Conservation (phyloP, 2,329 filamentous ascomycete species). For the Neopestalotiopsis clavispora region DNA sequence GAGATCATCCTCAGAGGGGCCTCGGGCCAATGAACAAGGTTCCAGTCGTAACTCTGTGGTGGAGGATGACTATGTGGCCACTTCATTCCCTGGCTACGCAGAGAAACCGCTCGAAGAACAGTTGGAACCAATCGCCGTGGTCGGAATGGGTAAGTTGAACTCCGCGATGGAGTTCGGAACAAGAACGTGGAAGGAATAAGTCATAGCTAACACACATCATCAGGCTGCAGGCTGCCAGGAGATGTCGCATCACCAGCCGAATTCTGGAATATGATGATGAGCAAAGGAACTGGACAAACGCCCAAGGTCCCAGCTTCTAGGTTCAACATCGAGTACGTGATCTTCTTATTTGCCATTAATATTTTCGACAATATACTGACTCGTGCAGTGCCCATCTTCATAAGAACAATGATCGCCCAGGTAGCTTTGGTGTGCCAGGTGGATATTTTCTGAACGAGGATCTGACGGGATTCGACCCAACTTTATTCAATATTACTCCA, state of each 20-base stretch:
- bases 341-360: no score
- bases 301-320: slow-evolving; percentile 23
- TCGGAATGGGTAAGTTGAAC: slow-evolving; percentile 25
- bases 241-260: slow-evolving; percentile 20
- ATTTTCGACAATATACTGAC: no score
- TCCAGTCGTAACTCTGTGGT: no score
- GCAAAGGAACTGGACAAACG: slow-evolving; percentile 23
- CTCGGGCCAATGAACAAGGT: no score
- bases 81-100: slow-evolving; percentile 21
- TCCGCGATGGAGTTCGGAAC: no score
- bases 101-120: slow-evolving; percentile 24
- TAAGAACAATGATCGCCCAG: slow-evolving; percentile 27
- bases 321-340: slow-evolving; percentile 22
- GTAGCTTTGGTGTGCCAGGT: slow-evolving; percentile 23
- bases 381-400: slow-evolving; percentile 26
- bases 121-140: slow-evolving; percentile 26
- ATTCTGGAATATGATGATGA: slow-evolving; percentile 25
- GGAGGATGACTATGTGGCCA: slow-evolving; percentile 19
- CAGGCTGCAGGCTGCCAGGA: slow-evolving; percentile 25
- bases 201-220: no score
- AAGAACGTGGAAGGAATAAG: no score
- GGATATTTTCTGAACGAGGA: slow-evolving; percentile 26
- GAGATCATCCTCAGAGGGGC: no score
- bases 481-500: slow-evolving; percentile 42
- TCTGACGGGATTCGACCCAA: slow-evolving; percentile 38